A percentile compares a stretch with the other conserved stretches of the same genome.
Evolutionary conservation across 1,284 basidiomycete species (phyloP).

Genomic region (Cystobasidium pallidum): DNA sequence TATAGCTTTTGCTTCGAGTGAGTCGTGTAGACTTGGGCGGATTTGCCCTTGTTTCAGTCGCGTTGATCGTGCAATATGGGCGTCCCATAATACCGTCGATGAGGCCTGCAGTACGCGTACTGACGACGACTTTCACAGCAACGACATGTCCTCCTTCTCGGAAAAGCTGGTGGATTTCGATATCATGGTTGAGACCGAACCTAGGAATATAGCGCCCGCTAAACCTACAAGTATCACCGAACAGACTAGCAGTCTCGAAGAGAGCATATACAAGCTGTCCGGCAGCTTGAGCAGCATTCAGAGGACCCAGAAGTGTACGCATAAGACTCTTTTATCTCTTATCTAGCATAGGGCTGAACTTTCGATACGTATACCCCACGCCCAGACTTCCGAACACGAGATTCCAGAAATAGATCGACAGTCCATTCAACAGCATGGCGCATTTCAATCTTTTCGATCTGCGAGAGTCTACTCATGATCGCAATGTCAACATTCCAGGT

Average conservation of each 20-base stretch:
- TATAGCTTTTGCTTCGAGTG: conserved; percentile 91
- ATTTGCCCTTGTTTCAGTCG: not conserved
- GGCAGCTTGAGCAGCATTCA: conserved; percentile 83
- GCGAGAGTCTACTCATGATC: conserved; percentile 51
- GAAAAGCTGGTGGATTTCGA: conserved; percentile 95
- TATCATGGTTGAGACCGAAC: conserved; percentile 68
- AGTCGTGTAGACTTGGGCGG: not conserved
- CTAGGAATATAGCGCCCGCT: conserved; percentile 75
- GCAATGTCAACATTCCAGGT: conserved; percentile 53
- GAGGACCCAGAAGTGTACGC: conserved; percentile 80
- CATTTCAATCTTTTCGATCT: conserved; percentile 50
- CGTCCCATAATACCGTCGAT: too few species aligned
- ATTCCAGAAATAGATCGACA: conserved; percentile 49
- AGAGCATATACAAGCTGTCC: conserved; percentile 86
- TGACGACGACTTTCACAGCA: conserved; percentile 56
- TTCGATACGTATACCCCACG: not conserved
- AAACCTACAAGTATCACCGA: conserved; percentile 72
- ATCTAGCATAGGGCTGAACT: too few species aligned
- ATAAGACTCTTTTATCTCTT: too few species aligned
- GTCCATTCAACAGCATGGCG: conserved; percentile 52
- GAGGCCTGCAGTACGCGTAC: too few species aligned
- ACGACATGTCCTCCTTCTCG: conserved; percentile 88
- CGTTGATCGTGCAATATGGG: not conserved
- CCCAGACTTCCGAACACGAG: conserved; percentile 45
- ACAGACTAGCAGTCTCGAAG: conserved; percentile 86